Conservation (phyloP, 371 early-diverging fungal genomes). For the Chytridiales sp. region DNA sequence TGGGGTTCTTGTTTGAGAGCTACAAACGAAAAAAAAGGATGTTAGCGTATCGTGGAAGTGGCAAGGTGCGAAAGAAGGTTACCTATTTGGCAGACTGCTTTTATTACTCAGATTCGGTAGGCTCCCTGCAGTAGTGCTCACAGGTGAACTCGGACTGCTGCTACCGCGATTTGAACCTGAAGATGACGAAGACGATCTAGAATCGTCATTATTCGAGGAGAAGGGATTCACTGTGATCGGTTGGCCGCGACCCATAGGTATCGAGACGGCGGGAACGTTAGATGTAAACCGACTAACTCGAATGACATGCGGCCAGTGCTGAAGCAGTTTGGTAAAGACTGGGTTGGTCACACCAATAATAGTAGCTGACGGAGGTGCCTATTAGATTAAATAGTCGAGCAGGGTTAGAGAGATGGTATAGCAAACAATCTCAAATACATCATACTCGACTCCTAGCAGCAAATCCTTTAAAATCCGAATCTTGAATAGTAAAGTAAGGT, state of each 20-base stretch:
- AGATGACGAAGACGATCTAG: too few relatives aligned
- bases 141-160: too few relatives aligned
- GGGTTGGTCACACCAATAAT: slow-evolving; percentile 95
- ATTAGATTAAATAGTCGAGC: neutral
- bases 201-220: neutral
- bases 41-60: too few relatives aligned
- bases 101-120: too few relatives aligned
- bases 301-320: slow-evolving; percentile 89
- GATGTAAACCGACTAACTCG: slow-evolving; percentile 68
- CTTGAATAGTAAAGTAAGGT: slow-evolving; percentile 96
- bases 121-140: too few relatives aligned
- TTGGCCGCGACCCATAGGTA: neutral
- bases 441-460: slow-evolving; percentile 62
- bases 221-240: neutral
- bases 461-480: slow-evolving; percentile 81
- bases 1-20: too few relatives aligned
- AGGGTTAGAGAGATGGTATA: neutral
- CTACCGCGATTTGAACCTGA: too few relatives aligned
- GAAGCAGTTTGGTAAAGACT: slow-evolving; percentile 83
- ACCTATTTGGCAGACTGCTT: too few relatives aligned
- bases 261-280: neutral
- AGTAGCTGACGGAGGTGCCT: slow-evolving; percentile 65
- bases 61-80: too few relatives aligned
- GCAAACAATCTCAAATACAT: neutral
- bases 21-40: too few relatives aligned